Base-by-base conservation (phyloP, 768 basidiomycete genomes). In the Psilocybe subaeruginosa region DNA sequence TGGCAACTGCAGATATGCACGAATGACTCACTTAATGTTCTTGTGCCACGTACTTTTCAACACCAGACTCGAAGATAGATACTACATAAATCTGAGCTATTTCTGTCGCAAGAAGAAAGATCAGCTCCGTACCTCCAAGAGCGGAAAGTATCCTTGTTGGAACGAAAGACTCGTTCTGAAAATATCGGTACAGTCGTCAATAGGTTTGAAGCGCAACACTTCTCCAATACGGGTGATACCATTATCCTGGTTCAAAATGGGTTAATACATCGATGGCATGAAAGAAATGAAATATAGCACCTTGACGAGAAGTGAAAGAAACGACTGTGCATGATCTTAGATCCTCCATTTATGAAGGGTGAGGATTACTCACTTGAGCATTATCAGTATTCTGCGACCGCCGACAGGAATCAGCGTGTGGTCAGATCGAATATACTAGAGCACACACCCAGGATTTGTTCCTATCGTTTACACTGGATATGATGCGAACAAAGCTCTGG, bases 21-120 rank as follows among this genome's bases (percentile, higher is more conserved):
- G 8, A 7, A 17, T 2, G 16, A 5, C 37, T 8, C 0, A 64
- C 80, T 61, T 67, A 82, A 86, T 88, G 85, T 51, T 82, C 78
- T 81, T 78, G 30, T 73, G 74, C 33, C 85, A 64, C 0, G 82
- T 86, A 63, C 82, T 85, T 71, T 85, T 85, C 41, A 87, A 66
- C 4, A 89, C 79, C 46, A 82, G 79, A 17, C 84, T 81, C 11
- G 87, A 87, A 0, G 87, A 78, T 31, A 85, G 71, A 68, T 86
- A 87, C 86, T 88, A 51, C 4, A 54, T 47, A 49, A 29, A 3
- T 23, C 8, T 11, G 55, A 39, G 56, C n/a, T 48, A 12, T 29
- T 35, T 8, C 45, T 12, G 17, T 27, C 33, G 39, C 4, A 17
- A 43, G 43, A 14, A 29, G 4, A 27, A 1, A 30, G 33, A 8